Conservation (phyloP, 2,329 filamentous ascomycete species). For the Epichloe bromicola region DNA sequence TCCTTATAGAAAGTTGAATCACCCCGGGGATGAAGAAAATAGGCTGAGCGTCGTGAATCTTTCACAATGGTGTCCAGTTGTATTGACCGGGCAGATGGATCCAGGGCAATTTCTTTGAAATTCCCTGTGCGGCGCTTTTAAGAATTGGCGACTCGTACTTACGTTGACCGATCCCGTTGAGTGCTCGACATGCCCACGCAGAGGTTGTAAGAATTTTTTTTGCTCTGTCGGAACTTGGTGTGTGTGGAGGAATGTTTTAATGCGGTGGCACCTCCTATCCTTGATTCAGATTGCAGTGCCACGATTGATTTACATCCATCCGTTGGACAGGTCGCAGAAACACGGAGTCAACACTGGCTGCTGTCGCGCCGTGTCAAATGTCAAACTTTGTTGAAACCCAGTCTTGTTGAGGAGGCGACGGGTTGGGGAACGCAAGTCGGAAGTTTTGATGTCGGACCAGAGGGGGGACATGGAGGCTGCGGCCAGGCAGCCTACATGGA, state of each 20-base stretch:
- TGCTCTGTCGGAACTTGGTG: neutral
- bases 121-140: conserved; percentile 38
- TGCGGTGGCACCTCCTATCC: too few species aligned
- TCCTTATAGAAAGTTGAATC: conserved; percentile 44
- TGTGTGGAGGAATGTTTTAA: neutral
- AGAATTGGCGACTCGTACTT: conserved; percentile 48
- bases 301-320: too few species aligned
- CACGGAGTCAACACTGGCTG: too few species aligned
- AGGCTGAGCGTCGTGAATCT: conserved; percentile 34
- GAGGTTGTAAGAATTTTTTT: neutral
- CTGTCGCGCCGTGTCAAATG: too few species aligned
- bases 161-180: conserved; percentile 51
- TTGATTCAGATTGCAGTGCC: too few species aligned
- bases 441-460: too few species aligned
- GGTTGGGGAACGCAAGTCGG: neutral
- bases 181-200: conserved; percentile 37
- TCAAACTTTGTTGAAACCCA: neutral
- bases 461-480: too few species aligned
- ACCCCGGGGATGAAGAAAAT: conserved; percentile 40
- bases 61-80: conserved; percentile 37
- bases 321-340: too few species aligned
- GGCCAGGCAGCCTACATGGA: too few species aligned
- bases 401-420: neutral
- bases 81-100: conserved; percentile 45
- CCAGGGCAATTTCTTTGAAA: conserved; percentile 11